Base-by-base conservation (phyloP, 2,329 filamentous ascomycete genomes). In the Aureobasidium zeae region DNA sequence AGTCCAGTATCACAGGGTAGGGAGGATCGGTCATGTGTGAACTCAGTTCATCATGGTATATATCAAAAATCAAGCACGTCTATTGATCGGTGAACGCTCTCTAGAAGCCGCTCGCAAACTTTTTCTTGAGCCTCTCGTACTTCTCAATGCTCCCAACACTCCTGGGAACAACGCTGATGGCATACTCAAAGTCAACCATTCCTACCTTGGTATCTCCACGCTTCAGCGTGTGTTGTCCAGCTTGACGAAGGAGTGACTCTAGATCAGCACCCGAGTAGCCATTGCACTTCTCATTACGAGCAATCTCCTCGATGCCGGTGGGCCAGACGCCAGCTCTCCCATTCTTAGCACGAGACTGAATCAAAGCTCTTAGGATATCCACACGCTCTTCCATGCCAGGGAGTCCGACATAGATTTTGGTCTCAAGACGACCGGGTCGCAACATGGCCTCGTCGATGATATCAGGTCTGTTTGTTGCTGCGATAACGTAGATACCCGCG, bases 391-490 rank as follows among this genome's bases (percentile, higher is more conserved):
- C 72, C 0, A 81, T 70, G 19, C 78, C 81, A 0, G 91, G 91
- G 0, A 96, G 67, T 55, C 91, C 88, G 28, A 98, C 83, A 53
- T 89, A 95, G 19, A 96, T 73, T n/a, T 82, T 76, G 0, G 82
- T 89, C 51, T 88, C 89, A 1, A 98, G 72, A 19, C 91, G 81
- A 1, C 91, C 91, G 0, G 91, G 89, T 1, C 91, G 81, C 9
- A 96, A 74, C 78, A 98, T 94, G 1, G 91, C 91, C 2, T 86
- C 80, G 60, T 98, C 91, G 53, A 98, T 96, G 67, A 94, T 94
- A 58, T 96, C 89, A 0, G 89, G 89, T 0, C 91, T 72, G 62
- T 98, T 98, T 2, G 91, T 96, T 0, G 91, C 91, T 17, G 85
- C 91, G 47, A 98, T 86, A 12, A 98, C 82, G 62, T 91, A 96